Percentiles rank a stretch among this genome's conserved stretches.
Evolutionary conservation across 305 asterid genomes (phyloP).

Genomic region (Vinca major): DNA sequence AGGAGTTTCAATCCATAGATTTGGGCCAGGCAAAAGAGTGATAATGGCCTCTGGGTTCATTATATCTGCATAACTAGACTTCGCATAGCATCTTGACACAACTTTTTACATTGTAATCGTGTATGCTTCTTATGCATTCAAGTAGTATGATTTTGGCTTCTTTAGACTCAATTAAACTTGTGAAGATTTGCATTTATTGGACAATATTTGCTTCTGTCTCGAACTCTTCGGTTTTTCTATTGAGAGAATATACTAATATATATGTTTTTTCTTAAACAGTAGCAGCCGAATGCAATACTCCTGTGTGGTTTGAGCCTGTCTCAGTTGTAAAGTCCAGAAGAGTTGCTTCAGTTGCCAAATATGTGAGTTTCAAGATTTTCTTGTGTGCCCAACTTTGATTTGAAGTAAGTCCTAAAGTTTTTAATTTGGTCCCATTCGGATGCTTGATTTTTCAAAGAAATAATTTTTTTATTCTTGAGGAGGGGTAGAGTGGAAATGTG

Average conservation of each 20-base stretch:
- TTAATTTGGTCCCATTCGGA: background rate
- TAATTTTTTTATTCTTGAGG: background rate
- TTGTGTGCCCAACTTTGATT: background rate
- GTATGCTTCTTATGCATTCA: background rate
- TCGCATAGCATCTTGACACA: background rate
- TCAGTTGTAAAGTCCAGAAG: slow-evolving; percentile 77
- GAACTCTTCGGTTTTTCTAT: background rate
- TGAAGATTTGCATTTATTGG: background rate
- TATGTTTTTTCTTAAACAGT: slow-evolving; percentile 31
- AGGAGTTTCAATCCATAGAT: background rate
- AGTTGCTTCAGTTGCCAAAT: slow-evolving; percentile 59
- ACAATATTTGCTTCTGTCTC: slow-evolving; percentile 3
- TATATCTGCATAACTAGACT: background rate
- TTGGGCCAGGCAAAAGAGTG: background rate
- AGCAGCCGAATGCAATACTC: slow-evolving; percentile 60
- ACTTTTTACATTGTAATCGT: background rate
- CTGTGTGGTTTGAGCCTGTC: slow-evolving; percentile 93
- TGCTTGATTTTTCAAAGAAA: background rate
- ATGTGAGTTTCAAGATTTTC: slow-evolving; percentile 42
- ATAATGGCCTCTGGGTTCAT: background rate
- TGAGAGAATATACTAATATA: slow-evolving; percentile 17
- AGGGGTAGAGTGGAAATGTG: background rate
- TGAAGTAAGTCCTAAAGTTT: background rate
- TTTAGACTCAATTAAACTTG: background rate
- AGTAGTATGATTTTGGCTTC: background rate